Evolutionary conservation across 352 stramenopile species (phyloP).

Genomic region (Bremia lactucae): DNA sequence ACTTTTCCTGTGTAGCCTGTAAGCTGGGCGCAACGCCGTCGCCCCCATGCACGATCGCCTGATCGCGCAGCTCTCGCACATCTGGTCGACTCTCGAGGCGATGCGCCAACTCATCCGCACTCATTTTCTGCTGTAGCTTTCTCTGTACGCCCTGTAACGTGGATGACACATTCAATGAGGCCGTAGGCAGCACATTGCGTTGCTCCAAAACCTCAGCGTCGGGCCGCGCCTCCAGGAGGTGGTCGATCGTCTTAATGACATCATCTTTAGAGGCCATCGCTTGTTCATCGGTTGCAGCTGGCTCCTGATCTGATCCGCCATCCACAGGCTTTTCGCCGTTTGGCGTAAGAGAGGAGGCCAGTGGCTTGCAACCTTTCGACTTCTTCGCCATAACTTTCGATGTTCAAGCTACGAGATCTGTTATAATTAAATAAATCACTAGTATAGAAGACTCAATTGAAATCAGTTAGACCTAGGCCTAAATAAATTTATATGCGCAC

Average conservation of each 20-base stretch:
- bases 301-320: conserved; percentile 25
- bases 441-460: conserved; percentile 3
- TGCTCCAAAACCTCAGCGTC: conserved; percentile 47
- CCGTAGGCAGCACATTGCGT: conserved; percentile 35
- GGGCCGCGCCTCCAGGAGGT: conserved; percentile 41
- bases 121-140: conserved; percentile 64
- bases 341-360: conserved; percentile 14
- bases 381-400: conserved; percentile 52
- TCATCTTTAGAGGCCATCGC: conserved; percentile 22
- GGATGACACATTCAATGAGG: conserved; percentile 35
- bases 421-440: background rate
- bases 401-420: conserved; percentile 8
- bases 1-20: conserved; percentile 67
- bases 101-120: conserved; percentile 59
- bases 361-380: conserved; percentile 33
- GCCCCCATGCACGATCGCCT: conserved; percentile 47
- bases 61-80: conserved; percentile 62
- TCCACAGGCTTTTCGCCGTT: conserved; percentile 16
- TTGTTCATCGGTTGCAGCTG: conserved; percentile 13
- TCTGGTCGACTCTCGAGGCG: conserved; percentile 57
- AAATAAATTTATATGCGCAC: conserved; percentile 74
- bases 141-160: conserved; percentile 63
- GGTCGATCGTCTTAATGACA: conserved; percentile 53
- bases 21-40: conserved; percentile 65
- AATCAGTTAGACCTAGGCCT: no score